Evolutionary conservation across 2,329 filamentous ascomycete genomes (phyloP), one percentile per base, ranked within the genome.

Genomic region (Coniochaeta ligniaria): DNA sequence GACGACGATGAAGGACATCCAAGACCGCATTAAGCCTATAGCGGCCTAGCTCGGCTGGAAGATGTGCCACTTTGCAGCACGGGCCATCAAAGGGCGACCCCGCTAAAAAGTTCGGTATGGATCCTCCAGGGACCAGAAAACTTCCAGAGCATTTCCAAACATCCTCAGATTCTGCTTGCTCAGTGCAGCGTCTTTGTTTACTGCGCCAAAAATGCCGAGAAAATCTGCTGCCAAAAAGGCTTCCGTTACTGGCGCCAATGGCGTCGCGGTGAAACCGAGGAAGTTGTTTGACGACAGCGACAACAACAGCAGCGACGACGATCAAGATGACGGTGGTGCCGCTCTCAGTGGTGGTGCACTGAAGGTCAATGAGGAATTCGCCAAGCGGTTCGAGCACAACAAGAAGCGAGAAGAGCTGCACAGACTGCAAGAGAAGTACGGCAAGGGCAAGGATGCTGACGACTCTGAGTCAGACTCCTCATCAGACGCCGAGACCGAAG

Each of bases 381-480:
- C 95, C 50, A 86, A 84, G 66, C 83, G 91, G 45, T 98, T 96
- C 68, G 95, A 99, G 74, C 84, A 98, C 77, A 99, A 99, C 78
- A 97, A 98, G 79, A 96, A 96, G 78, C 85, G 94, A 61, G 93
- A 96, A 71, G 95, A 99, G 73, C 78, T 86, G 64, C 88, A 92
- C 17, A 82, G 84, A 70, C 90, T 98, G 71, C 92, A 98, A 75
- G 90, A 96, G 69, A 98, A 96, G 75, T 92, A 89, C 74, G 35
- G 35, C n/a, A 74, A 77, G 61, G 71, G 72, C 52, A 78, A 78
- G 66, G 74, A 80, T 66, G 68, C 72, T 50, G 76, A 77, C n/a
- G 79, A 83, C 33, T 71, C 72, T 41, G 83, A 85, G 16, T 83
- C 84, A n/a, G 88, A 87, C 3, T 88, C 88, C 1, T 88, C 88